Percentiles rank a stretch among this genome's conserved stretches.
phyloP scores from a whole-genome alignment of 257 asterid species.

The Solanum raphanifolium region DNA sequence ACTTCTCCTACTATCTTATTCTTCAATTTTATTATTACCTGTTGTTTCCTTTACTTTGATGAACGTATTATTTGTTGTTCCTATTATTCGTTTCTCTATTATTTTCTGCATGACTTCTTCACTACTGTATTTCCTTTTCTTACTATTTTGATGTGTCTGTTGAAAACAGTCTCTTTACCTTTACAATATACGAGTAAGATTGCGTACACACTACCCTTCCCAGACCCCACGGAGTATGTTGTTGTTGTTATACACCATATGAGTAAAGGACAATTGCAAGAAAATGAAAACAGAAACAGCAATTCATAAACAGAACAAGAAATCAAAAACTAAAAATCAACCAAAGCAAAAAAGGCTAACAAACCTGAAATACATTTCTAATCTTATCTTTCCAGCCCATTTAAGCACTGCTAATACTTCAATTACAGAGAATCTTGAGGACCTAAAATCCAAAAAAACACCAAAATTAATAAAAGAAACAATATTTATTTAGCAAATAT shows the following conservation, averaged over 20 bases:
- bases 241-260: background rate
- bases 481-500: background rate
- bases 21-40: too few species aligned
- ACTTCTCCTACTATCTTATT: too few species aligned
- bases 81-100: background rate
- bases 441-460: background rate
- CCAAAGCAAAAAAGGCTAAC: background rate
- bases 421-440: background rate
- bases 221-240: background rate
- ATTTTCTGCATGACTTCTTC: background rate
- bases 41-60: too few species aligned
- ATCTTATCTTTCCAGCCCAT: constrained; percentile 47
- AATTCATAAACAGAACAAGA: background rate
- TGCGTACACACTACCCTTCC: background rate
- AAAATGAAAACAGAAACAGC: background rate
- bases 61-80: too few species aligned
- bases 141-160: background rate
- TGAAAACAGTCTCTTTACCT: background rate
- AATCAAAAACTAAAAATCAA: background rate
- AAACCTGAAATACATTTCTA: constrained; percentile 54
- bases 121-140: background rate
- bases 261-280: background rate
- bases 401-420: background rate
- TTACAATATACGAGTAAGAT: too few species aligned
- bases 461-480: background rate